These are phyloP conservation scores for Pseudozyma sp. DNA, from an alignment of 1,284 basidiomycete genomes.

Conservation along the genomic window DNA sequence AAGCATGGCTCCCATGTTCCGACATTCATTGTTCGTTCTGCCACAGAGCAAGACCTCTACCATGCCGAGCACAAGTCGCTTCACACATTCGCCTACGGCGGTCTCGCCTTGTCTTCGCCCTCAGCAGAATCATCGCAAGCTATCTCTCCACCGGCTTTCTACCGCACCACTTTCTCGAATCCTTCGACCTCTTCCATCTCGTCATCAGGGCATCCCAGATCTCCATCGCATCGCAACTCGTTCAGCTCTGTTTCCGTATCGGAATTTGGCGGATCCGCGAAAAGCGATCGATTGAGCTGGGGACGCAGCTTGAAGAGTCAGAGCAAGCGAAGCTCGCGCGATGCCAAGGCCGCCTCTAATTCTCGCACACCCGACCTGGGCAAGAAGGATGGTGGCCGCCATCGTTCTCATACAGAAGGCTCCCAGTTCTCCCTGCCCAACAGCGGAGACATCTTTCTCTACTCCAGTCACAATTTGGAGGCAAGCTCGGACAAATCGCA, in stretches of 20 bases:
- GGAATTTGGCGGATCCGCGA: conserved; percentile 35
- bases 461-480: conserved; percentile 34
- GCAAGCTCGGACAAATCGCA: conserved; percentile 14
- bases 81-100: conserved; percentile 34
- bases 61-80: conserved; percentile 38
- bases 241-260: conserved; percentile 50
- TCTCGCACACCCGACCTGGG: conserved; percentile 16
- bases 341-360: conserved; percentile 16
- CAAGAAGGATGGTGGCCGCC: conserved; percentile 23
- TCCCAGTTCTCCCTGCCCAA: conserved; percentile 27
- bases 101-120: conserved; percentile 19
- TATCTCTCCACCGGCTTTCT: conserved; percentile 32
- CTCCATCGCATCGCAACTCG: conserved; percentile 47
- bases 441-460: conserved; percentile 44
- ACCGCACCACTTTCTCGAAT: conserved; percentile 48
- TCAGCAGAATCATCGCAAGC: conserved; percentile 16
- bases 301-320: conserved; percentile 33
- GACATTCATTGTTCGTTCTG: conserved; percentile 37
- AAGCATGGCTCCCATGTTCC: conserved; percentile 44
- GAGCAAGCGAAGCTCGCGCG: conserved; percentile 40
- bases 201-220: conserved; percentile 31
- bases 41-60: conserved; percentile 44
- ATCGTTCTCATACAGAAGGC: conserved; percentile 42
- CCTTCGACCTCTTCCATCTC: conserved; percentile 50
- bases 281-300: conserved; percentile 50